Base-by-base conservation (phyloP, 495 filamentous ascomycete genomes). In the Xylaria venustula region DNA sequence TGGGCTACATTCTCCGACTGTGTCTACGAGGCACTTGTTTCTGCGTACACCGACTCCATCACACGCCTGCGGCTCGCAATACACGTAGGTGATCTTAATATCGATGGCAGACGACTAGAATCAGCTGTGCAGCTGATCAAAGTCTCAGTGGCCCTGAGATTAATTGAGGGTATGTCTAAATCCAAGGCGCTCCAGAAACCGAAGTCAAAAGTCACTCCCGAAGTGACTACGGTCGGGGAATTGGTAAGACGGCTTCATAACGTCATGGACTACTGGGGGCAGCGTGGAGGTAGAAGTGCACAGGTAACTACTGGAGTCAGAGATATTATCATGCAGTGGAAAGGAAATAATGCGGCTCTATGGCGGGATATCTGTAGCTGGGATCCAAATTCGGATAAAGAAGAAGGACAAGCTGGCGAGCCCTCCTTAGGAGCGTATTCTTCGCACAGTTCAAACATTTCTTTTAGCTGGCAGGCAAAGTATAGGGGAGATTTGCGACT, bases 1-100 rank as follows among this genome's bases (percentile, higher is more conserved):
- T 66, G 61, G 64, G 44, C 47, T 6, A 56, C 37, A 9, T 46
- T 66, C 15, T 54, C 40, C 20, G 37, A 60, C n/a, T 30, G 60
- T 7, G 37, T 40, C 32, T 57, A 37, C 47, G 23, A 28, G 7
- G 32, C 22, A 1, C 47, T 59, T 17, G 4, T 19, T 17, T 22
- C 36, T 2, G 17, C 26, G 14, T 59, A 59, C 36, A 50, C 23
- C 1, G 9, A 3, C 25, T 8, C 2, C 4, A 4, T 15, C 11
- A 9, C n/a, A 4, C 56, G 45, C 22, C 22, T 59, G 23, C 37
- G n/a, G 7, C 1, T 51, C 25, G 56, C 56, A 2, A 32, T 30
- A 14, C 36, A 59, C 8, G 15, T 59, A 5, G 45, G 56, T 7
- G 36, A 59, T 19, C 44, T 58, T 6, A 42, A 48, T 28, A 30